These are phyloP conservation scores for Wickerhamiella dianesei DNA, from an alignment of 805 yeast genomes.

Conservation along the genomic window DNA sequence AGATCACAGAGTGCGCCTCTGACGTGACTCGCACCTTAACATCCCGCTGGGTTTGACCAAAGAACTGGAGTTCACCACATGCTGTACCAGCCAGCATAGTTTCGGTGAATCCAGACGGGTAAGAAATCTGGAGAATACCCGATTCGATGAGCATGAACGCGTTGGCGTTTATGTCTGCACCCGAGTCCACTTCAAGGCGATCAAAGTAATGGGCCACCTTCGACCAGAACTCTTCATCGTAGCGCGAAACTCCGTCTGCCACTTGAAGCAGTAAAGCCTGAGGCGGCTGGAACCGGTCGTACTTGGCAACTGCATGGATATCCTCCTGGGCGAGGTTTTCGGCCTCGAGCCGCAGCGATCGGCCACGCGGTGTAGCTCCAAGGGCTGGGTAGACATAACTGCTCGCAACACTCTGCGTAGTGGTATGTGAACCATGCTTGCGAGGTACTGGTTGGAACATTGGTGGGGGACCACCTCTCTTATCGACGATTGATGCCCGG, in stretches of 20 bases:
- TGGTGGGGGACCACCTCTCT: constrained; percentile 1
- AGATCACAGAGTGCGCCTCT: constrained; percentile 49
- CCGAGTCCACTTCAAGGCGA: neutral
- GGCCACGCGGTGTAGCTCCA: constrained; percentile 17
- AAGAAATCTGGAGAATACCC: constrained; percentile 33
- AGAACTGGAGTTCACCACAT: constrained; percentile 47
- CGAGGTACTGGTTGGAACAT: constrained; percentile 1
- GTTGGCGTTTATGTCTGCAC: constrained; percentile 5
- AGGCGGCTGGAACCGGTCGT: constrained; percentile 37
- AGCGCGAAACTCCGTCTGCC: constrained; percentile 44
- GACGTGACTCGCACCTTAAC: constrained; percentile 34
- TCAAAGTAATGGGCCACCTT: constrained; percentile 1
- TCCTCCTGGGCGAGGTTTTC: constrained; percentile 24
- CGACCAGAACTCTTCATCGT: constrained; percentile 47
- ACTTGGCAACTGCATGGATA: constrained; percentile 17
- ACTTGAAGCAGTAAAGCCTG: constrained; percentile 51
- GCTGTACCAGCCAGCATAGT: constrained; percentile 58
- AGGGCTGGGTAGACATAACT: neutral
- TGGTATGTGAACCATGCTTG: neutral
- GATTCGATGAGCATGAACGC: constrained; percentile 24
- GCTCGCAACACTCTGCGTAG: neutral
- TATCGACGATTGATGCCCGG: constrained; percentile 15
- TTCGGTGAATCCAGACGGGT: constrained; percentile 33
- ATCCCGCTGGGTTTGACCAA: constrained; percentile 29
- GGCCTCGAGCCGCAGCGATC: constrained; percentile 23